A percentile compares a stretch with the other conserved stretches of the same genome.
Evolutionary conservation across 106 monocot species (phyloP).

Genomic region (Ottelia alismoides): DNA sequence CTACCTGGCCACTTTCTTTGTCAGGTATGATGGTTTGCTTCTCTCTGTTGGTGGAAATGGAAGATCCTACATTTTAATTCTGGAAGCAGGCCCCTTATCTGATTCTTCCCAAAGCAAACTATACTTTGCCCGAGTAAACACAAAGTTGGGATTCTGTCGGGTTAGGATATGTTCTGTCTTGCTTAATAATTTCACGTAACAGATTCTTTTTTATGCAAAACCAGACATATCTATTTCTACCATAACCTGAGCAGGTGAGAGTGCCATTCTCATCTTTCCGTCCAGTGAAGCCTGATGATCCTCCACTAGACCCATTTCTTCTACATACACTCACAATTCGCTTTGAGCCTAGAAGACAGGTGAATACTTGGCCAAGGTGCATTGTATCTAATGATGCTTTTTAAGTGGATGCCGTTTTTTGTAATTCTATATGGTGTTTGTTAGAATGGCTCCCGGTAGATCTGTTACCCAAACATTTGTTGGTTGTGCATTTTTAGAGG

Average conservation of each 20-base stretch:
- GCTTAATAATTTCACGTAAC: too few relatives aligned
- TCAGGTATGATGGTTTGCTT: slow-evolving; percentile 71
- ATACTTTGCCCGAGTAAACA: slow-evolving; percentile 89
- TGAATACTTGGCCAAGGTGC: slow-evolving; percentile 7
- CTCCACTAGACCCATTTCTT: slow-evolving; percentile 93
- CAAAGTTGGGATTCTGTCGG: slow-evolving; percentile 93
- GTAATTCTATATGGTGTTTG: neutral
- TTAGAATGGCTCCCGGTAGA: too few relatives aligned
- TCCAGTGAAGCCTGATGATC: slow-evolving; percentile 94
- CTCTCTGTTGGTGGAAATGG: slow-evolving; percentile 97
- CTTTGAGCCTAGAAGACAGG: slow-evolving; percentile 96
- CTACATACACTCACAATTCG: slow-evolving; percentile 88
- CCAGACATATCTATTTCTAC: too few relatives aligned
- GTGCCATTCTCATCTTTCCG: slow-evolving; percentile 96
- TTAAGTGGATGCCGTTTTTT: neutral
- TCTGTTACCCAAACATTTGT: slow-evolving; percentile 1
- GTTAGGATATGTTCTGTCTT: slow-evolving; percentile 19
- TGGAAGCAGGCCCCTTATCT: slow-evolving; percentile 83
- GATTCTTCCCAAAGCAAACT: slow-evolving; percentile 86
- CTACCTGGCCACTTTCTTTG: too few relatives aligned
- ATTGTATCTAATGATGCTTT: too few relatives aligned
- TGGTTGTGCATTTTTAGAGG: slow-evolving; percentile 32
- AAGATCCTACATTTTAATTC: slow-evolving; percentile 83
- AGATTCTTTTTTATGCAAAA: too few relatives aligned
- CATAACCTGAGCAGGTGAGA: too few relatives aligned